Percentiles rank a stretch among this genome's conserved stretches.
These are phyloP conservation scores for Rhizopus microsporus DNA, from an alignment of 371 early-diverging fungal genomes.

Conservation along the genomic window DNA sequence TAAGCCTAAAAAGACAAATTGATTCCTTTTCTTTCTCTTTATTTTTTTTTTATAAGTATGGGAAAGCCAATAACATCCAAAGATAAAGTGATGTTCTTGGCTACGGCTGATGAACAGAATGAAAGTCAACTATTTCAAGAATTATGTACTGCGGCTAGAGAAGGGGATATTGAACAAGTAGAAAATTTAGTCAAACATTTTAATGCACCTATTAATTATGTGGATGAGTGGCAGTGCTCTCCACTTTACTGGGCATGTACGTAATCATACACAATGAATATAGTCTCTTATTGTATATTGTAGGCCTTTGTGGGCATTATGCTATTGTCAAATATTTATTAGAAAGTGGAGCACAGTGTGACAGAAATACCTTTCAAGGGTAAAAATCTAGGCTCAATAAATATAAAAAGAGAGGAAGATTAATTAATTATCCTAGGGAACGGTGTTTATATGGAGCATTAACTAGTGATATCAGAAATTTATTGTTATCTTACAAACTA, in stretches of 20 bases:
- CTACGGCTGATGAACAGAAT: conserved; percentile 15
- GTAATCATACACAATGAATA: conserved; percentile 3
- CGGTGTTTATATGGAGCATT: conserved; percentile 47
- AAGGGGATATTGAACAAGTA: conserved; percentile 41
- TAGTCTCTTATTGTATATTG: conserved; percentile 2
- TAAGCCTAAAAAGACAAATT: background rate
- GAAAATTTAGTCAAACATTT: conserved; percentile 40
- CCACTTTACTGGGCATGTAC: conserved; percentile 47
- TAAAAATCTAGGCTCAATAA: conserved; percentile 6
- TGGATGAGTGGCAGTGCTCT: conserved; percentile 42
- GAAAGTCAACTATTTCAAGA: conserved; percentile 33
- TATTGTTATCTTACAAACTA: conserved; percentile 40
- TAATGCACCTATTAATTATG: conserved; percentile 39
- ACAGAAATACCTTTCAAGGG: conserved; percentile 46
- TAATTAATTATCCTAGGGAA: conserved; percentile 17
- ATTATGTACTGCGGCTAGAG: conserved; percentile 37
- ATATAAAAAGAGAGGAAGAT: background rate
- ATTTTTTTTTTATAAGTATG: background rate
- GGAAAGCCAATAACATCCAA: background rate
- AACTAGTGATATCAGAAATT: conserved; percentile 30
- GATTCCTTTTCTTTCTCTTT: background rate
- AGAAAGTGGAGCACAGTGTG: conserved; percentile 40
- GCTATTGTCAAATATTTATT: conserved; percentile 29
- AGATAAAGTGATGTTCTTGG: conserved; percentile 5
- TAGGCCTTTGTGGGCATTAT: conserved; percentile 42